Evolutionary conservation across 768 basidiomycete genomes (phyloP).

Genomic region (Boletales sp.): DNA sequence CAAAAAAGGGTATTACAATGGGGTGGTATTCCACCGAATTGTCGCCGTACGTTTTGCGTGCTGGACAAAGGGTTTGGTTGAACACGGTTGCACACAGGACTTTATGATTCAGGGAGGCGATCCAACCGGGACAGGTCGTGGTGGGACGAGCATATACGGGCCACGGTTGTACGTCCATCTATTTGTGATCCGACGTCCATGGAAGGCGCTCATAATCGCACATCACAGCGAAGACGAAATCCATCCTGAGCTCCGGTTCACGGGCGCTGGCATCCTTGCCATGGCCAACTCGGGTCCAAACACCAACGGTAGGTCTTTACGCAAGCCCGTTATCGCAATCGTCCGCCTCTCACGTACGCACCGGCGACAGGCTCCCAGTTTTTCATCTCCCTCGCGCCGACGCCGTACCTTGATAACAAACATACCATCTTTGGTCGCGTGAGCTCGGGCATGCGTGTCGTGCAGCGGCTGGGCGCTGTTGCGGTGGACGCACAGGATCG

Average conservation of each 20-base stretch:
- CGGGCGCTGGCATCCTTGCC: slow-evolving; percentile 92
- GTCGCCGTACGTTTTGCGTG: slow-evolving; percentile 56
- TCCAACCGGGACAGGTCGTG: slow-evolving; percentile 92
- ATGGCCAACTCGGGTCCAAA: slow-evolving; percentile 99
- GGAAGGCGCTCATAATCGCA: too few relatives aligned
- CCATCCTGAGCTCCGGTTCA: slow-evolving; percentile 86
- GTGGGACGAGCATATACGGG: slow-evolving; percentile 86
- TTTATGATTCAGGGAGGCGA: slow-evolving; percentile 98
- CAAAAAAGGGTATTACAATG: slow-evolving; percentile 92
- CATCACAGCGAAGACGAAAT: slow-evolving; percentile 78
- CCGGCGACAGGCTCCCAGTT: slow-evolving; percentile 79
- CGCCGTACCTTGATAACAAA: slow-evolving; percentile 80
- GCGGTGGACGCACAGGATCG: slow-evolving; percentile 85
- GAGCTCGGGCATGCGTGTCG: slow-evolving; percentile 84
- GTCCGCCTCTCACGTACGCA: slow-evolving; percentile 13
- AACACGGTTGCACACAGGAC: slow-evolving; percentile 46
- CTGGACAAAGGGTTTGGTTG: not conserved
- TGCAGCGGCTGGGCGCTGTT: slow-evolving; percentile 89
- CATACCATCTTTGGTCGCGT: slow-evolving; percentile 93
- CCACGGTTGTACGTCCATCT: slow-evolving; percentile 68
- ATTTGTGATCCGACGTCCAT: too few relatives aligned
- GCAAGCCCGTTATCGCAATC: too few relatives aligned
- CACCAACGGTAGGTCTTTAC: slow-evolving; percentile 56
- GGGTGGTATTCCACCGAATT: slow-evolving; percentile 86
- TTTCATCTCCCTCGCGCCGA: slow-evolving; percentile 82